A percentile compares a stretch with the other conserved stretches of the same genome.
phyloP scores from a whole-genome alignment of 768 basidiomycete genomes.

The Mycena belliarum region DNA sequence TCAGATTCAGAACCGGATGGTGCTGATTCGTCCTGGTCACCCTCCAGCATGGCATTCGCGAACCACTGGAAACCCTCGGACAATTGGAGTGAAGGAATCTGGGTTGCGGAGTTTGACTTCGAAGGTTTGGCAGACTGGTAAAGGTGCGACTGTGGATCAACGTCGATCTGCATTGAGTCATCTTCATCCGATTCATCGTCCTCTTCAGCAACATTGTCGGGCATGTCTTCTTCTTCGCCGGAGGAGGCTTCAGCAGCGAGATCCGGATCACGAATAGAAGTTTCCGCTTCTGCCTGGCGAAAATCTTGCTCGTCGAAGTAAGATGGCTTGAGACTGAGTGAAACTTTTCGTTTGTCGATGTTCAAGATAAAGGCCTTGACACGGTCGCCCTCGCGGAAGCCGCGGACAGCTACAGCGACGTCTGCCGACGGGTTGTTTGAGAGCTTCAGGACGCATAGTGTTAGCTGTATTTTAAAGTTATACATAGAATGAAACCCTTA shows the following conservation, averaged over 20 bases:
- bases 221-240: constrained; percentile 23
- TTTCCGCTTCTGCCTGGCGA: constrained; percentile 31
- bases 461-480: background rate
- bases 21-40: constrained; percentile 41
- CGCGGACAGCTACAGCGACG: constrained; percentile 71
- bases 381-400: constrained; percentile 84
- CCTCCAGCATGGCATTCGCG: constrained; percentile 35
- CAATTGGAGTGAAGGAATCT: constrained; percentile 48
- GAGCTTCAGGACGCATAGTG: constrained; percentile 49
- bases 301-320: constrained; percentile 75
- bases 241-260: constrained; percentile 31
- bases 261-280: constrained; percentile 1
- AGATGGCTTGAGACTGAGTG: constrained; percentile 88
- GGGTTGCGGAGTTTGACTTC: constrained; percentile 14
- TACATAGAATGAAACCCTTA: constrained; percentile 29
- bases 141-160: constrained; percentile 33
- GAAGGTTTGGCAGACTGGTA: constrained; percentile 22
- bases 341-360: constrained; percentile 76
- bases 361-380: constrained; percentile 78
- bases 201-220: constrained; percentile 29
- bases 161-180: constrained; percentile 47
- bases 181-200: constrained; percentile 33
- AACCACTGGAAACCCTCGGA: constrained; percentile 76
- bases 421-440: constrained; percentile 87
- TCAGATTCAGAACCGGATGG: constrained; percentile 50